Evolutionary conservation across 78 protist genomes (phyloP).

Genomic region (Dictyostelium intermedium): DNA sequence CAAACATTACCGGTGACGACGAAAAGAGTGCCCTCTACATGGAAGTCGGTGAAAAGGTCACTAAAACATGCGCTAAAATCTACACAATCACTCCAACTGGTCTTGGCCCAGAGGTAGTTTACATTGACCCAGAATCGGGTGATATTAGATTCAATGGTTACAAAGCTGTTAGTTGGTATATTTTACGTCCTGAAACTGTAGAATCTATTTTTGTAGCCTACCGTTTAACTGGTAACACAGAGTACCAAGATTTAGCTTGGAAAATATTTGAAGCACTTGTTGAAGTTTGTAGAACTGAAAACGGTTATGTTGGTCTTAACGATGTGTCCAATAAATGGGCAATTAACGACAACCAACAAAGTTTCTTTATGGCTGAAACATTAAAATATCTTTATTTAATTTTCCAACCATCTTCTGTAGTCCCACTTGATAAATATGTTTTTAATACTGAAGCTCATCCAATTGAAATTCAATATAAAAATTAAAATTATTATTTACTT

Average conservation of each 20-base stretch:
- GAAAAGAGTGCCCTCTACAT: background rate
- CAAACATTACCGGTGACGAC: background rate
- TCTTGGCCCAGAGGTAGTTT: conserved; percentile 82
- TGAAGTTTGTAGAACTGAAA: conserved; percentile 29
- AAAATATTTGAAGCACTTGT: conserved; percentile 86
- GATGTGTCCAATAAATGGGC: conserved; percentile 15
- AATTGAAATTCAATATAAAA: background rate
- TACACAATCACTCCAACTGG: conserved; percentile 71
- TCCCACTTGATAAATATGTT: conserved; percentile 91
- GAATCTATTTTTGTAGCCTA: conserved; percentile 86
- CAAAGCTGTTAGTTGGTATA: conserved; percentile 15
- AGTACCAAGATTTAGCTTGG: conserved; percentile 92
- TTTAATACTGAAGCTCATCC: conserved; percentile 98
- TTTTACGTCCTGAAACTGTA: conserved; percentile 93
- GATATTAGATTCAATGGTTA: background rate
- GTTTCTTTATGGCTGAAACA: conserved; percentile 95
- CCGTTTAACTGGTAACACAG: conserved; percentile 78
- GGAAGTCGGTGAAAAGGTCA: conserved; percentile 42
- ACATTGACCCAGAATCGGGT: conserved; percentile 42
- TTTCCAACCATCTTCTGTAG: conserved; percentile 75
- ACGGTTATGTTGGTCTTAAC: conserved; percentile 78
- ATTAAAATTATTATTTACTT: background rate
- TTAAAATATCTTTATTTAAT: conserved; percentile 90
- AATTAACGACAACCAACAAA: conserved; percentile 68
- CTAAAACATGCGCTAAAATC: conserved; percentile 53